Percentiles rank a stretch among this genome's conserved stretches.
phyloP scores from a whole-genome alignment of 2,329 filamentous ascomycete genomes.

The Lasiodiplodia gonubiensis region DNA sequence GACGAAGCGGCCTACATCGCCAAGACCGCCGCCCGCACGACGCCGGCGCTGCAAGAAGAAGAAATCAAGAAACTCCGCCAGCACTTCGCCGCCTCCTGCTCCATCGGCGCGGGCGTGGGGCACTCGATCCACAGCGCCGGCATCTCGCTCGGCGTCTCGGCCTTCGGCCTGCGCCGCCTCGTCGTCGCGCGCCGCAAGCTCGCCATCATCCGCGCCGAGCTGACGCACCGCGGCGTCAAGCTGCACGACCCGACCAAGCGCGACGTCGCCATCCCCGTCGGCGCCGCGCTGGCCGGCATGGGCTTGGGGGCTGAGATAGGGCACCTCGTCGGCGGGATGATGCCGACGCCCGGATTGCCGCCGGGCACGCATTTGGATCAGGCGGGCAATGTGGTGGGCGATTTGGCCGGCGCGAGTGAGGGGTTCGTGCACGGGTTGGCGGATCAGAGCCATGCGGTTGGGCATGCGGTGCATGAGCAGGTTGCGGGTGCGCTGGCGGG shows the following conservation, averaged over 20 bases:
- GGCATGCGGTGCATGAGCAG: constrained; percentile 4
- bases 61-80: constrained; percentile 14
- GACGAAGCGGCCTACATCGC: constrained; percentile 6
- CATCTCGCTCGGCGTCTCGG: constrained; percentile 14
- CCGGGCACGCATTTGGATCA: background rate
- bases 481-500: constrained; percentile 2
- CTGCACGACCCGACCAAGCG: constrained; percentile 13
- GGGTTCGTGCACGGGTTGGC: background rate
- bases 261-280: constrained; percentile 15
- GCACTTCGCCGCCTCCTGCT: constrained; percentile 15
- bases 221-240: background rate
- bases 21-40: background rate
- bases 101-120: constrained; percentile 4
- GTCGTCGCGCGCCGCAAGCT: constrained; percentile 10
- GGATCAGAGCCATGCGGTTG: background rate
- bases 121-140: constrained; percentile 11
- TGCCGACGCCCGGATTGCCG: background rate
- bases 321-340: background rate
- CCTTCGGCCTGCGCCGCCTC: constrained; percentile 1
- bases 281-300: constrained; percentile 8
- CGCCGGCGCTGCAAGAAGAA: background rate
- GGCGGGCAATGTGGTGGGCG: background rate
- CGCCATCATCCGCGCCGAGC: constrained; percentile 13
- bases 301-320: constrained; percentile 3
- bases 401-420: background rate